phyloP scores from a whole-genome alignment of 1,139 yeast genomes.

The Saccharomycopsis phalli region DNA sequence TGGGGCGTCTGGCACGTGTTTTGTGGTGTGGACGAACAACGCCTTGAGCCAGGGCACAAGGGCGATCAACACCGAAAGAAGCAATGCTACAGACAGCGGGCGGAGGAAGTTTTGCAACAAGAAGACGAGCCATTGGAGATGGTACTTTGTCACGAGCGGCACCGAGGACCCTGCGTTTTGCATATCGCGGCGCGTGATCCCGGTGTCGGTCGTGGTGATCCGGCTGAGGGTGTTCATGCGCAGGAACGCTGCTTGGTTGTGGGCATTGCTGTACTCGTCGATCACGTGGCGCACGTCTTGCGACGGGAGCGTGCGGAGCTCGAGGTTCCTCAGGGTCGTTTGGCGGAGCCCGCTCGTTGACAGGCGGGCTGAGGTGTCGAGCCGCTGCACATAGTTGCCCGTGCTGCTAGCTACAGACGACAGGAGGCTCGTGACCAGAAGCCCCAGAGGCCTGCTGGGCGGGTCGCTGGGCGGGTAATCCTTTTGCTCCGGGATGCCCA shows the following conservation, averaged over 20 bases:
- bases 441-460: no score
- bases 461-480: background rate
- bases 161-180: constrained; percentile 24
- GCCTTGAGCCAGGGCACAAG: constrained; percentile 87
- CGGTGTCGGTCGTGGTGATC: constrained; percentile 22
- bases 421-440: background rate
- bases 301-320: constrained; percentile 37
- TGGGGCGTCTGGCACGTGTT: constrained; percentile 57
- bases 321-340: constrained; percentile 28
- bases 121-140: constrained; percentile 28
- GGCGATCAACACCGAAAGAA: constrained; percentile 53
- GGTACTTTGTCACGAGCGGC: constrained; percentile 28
- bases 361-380: no score
- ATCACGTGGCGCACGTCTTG: constrained; percentile 51
- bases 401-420: background rate
- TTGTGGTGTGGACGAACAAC: constrained; percentile 45
- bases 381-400: no score
- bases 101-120: constrained; percentile 54
- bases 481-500: background rate
- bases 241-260: constrained; percentile 21
- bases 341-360: constrained; percentile 23
- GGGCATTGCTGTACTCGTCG: constrained; percentile 48
- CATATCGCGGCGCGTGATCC: constrained; percentile 23
- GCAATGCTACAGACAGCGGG: constrained; percentile 61
- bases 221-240: constrained; percentile 13